Evolutionary conservation across 1,284 basidiomycete species (phyloP), one percentile per base, ranked within the genome.

Genomic region (Apiotrichum mycotoxinovorans): DNA sequence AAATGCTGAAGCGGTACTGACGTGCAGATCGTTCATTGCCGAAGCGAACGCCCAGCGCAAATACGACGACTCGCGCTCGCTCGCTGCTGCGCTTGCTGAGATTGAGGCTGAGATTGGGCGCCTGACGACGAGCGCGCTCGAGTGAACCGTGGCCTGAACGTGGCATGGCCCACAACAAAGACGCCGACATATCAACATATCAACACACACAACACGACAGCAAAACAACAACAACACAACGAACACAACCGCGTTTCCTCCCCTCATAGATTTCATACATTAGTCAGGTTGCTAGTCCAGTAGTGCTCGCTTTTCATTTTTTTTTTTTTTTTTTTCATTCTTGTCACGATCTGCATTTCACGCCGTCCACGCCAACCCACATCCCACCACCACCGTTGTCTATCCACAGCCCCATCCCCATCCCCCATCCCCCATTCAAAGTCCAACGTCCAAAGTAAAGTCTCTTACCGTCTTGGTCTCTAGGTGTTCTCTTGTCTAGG

Each of bases 51-150:
- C 84, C 1, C 86, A 86, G 66, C 80, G 91, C 44, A 94, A 94
- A 76, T 93, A 94, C 63, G 91, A 95, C 75, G 91, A 95, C 71
- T 85, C 85, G 20, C 86, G 86, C 75, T 87, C 85, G 4, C 78
- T 95, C 56, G 84, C 86, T 67, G 72, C 77, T 41, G 92, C 87
- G 72, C 74, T 94, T 48, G 80, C 77, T 46, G 91, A 94, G 77
- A 90, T 94, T 56, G 80, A 87, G 56, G 78, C 69, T 15, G 91
- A 93, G 79, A 92, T 94, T 60, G 84, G 84, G 62, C 83, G 82
- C 66, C 79, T 91, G 17, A 73, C 71, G 22, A 37, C 33, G 22
- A 61, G 34, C n/a, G 60, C 22, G 64, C 64, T 49, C 45, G 37
- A 53, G 41, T 56, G 52, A 14, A 2, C 7, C n/a, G n/a, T n/a